phyloP scores from a whole-genome alignment of 1,284 basidiomycete genomes.

The Apiotrichum gamsii region DNA sequence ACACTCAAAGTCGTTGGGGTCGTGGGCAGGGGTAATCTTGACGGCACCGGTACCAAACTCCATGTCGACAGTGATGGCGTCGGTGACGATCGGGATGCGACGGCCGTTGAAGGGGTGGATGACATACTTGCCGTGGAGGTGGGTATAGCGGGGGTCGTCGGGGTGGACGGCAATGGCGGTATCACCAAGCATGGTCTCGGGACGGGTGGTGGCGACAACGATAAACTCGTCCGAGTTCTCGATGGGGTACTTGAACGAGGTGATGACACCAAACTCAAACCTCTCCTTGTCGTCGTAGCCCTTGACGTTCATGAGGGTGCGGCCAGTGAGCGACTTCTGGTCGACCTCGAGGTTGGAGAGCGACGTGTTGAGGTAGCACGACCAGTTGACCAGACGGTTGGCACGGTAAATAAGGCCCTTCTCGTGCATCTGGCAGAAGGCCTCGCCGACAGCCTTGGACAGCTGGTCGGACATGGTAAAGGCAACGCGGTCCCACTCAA shows the following conservation, averaged over 20 bases:
- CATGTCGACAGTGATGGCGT: conserved; percentile 85
- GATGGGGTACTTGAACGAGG: conserved; percentile 88
- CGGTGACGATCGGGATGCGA: conserved; percentile 81
- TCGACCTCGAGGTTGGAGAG: conserved; percentile 97
- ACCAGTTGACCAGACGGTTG: conserved; percentile 98
- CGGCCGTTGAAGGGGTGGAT: conserved; percentile 86
- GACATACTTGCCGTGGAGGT: conserved; percentile 90
- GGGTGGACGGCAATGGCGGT: conserved; percentile 97
- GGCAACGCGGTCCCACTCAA: conserved; percentile 87
- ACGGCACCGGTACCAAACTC: conserved; percentile 97
- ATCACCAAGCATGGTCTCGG: conserved; percentile 98
- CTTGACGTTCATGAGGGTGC: conserved; percentile 82
- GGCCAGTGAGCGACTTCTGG: conserved; percentile 82
- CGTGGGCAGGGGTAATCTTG: conserved; percentile 99
- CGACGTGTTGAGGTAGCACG: conserved; percentile 90
- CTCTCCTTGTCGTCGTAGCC: conserved; percentile 91
- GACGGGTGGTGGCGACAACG: conserved; percentile 93
- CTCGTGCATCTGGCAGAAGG: conserved; percentile 85
- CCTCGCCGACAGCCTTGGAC: conserved; percentile 83
- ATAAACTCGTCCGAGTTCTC: conserved; percentile 79
- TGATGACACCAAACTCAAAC: conserved; percentile 96
- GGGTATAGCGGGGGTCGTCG: conserved; percentile 87
- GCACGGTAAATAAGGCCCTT: conserved; percentile 93
- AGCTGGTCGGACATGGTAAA: conserved; percentile 90
- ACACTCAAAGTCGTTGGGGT: conserved; percentile 95